Conservation (phyloP, 139 green algal species). For the Trebouxia sp. region DNA sequence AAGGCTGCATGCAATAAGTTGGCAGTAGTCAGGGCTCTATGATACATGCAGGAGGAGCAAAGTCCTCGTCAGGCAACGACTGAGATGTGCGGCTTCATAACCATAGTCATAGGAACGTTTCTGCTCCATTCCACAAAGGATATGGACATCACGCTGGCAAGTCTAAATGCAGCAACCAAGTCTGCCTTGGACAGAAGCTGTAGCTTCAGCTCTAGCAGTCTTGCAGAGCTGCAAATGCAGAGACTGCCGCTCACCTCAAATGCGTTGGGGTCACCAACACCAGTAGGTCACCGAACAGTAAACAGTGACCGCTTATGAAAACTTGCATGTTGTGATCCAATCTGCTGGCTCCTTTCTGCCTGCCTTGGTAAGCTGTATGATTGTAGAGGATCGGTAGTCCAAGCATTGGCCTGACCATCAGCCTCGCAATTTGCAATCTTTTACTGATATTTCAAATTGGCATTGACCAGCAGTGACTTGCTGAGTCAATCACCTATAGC, state of each 20-base stretch:
- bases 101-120: conserved; percentile 92
- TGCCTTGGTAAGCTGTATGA: too few relatives aligned
- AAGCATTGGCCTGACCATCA: too few relatives aligned
- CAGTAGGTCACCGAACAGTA: background rate
- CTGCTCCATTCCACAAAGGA: conserved; percentile 91
- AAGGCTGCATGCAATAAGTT: too few relatives aligned
- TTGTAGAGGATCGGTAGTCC: too few relatives aligned
- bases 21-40: too few relatives aligned
- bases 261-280: background rate
- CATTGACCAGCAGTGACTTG: too few relatives aligned
- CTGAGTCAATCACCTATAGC: too few relatives aligned
- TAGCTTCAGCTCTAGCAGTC: background rate
- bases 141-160: conserved; percentile 53
- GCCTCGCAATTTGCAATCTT: too few relatives aligned
- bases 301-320: conserved; percentile 15
- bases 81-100: conserved; percentile 89
- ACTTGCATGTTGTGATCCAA: background rate
- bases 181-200: background rate
- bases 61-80: conserved; percentile 67
- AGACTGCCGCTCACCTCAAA: background rate
- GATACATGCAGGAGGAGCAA: conserved; percentile 64
- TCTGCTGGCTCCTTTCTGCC: too few relatives aligned
- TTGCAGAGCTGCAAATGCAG: conserved; percentile 20
- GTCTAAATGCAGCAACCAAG: conserved; percentile 14
- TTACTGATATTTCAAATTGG: too few relatives aligned